Evolutionary conservation across 139 green algal species (phyloP).

Genomic region (Auxenochlorella protothecoides): DNA sequence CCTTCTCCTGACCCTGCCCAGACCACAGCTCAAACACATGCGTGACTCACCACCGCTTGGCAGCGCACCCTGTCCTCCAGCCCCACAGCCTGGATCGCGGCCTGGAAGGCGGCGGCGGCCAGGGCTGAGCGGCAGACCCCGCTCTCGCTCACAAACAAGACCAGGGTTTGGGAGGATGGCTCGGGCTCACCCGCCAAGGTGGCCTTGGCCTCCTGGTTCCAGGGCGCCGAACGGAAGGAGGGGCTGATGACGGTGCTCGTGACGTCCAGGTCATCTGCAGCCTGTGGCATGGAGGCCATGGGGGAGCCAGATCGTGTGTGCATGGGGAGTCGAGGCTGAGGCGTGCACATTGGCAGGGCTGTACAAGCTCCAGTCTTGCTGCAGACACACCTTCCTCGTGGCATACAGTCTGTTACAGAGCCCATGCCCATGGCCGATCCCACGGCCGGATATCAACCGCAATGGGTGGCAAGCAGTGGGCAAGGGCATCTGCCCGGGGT

Average conservation of each 20-base stretch:
- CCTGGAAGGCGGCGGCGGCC: slow-evolving; percentile 41
- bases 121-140: slow-evolving; percentile 65
- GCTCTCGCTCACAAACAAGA: slow-evolving; percentile 65
- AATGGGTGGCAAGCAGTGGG: too few species aligned
- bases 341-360: too few species aligned
- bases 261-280: slow-evolving; percentile 17
- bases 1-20: too few species aligned
- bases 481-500: too few species aligned
- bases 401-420: too few species aligned
- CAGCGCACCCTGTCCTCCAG: background rate
- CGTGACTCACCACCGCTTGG: background rate
- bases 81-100: slow-evolving; percentile 4
- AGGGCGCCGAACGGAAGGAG: slow-evolving; percentile 31
- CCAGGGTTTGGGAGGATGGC: background rate
- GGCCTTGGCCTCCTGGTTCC: slow-evolving; percentile 20
- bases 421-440: too few species aligned
- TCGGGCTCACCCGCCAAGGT: background rate
- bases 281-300: background rate
- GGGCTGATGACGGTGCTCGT: slow-evolving; percentile 28
- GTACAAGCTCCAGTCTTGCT: too few species aligned
- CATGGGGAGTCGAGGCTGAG: too few species aligned
- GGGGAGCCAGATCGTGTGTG: too few species aligned
- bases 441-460: too few species aligned
- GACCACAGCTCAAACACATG: background rate
- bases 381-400: too few species aligned